Percentiles rank a stretch among this genome's conserved stretches.
phyloP scores from a whole-genome alignment of 495 filamentous ascomycete genomes.

The Podospora bellae-mahoneyi region DNA sequence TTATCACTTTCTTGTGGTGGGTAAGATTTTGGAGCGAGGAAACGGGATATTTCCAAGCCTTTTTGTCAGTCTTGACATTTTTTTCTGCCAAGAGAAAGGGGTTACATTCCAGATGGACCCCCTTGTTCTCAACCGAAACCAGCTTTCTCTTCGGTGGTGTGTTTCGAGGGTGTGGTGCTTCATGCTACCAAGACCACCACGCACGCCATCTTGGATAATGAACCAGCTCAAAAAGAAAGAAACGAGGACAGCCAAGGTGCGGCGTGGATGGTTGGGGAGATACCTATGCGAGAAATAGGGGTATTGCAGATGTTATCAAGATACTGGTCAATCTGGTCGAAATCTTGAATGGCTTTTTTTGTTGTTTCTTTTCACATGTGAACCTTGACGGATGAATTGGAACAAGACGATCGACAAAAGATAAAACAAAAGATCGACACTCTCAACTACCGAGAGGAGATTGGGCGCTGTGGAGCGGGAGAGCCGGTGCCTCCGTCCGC shows the following conservation, averaged over 20 bases:
- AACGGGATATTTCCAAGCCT: background rate
- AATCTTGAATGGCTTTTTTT: background rate
- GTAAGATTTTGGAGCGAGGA: background rate
- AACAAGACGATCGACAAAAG: background rate
- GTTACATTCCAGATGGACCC: background rate
- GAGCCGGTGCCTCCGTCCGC: background rate
- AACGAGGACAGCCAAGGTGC: background rate
- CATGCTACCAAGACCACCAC: background rate
- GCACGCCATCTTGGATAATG: background rate
- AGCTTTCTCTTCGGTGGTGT: background rate
- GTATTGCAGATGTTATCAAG: background rate
- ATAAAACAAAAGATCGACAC: background rate
- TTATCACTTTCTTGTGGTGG: background rate
- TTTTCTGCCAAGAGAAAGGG: background rate
- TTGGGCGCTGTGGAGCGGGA: background rate
- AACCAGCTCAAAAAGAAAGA: background rate
- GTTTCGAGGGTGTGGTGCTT: background rate
- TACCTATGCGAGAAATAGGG: background rate
- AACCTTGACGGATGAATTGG: background rate
- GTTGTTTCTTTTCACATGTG: background rate
- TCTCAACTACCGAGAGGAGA: background rate
- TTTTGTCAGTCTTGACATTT: background rate
- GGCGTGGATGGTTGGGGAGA: background rate
- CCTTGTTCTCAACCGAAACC: background rate
- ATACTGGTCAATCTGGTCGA: background rate